Base-by-base conservation (phyloP, 2,329 filamentous ascomycete genomes). In the Fonsecaea pugnacius region DNA sequence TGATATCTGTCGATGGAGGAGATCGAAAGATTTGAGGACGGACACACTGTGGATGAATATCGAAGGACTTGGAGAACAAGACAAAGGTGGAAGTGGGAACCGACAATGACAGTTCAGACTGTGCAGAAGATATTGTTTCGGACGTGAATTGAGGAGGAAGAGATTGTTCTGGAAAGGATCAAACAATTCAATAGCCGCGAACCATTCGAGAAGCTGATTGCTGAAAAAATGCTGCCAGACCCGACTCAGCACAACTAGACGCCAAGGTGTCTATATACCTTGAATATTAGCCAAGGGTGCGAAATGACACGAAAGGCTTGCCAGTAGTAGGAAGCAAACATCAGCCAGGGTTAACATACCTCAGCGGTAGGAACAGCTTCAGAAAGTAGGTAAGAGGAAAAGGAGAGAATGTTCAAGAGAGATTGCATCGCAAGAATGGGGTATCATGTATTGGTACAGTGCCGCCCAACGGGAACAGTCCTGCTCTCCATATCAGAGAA, bases 371-470 rank as follows among this genome's bases (percentile, higher is more conserved):
- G 18, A 48, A 48, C 43, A 48, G 2, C 14, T 4, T 9, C 43
- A 14, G 27, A 30, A 1, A 14, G 43, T 16, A 12, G 21, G 2
- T 21, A 10, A 21, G 18, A 48, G 21, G 21, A 14, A 48, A 24
- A 24, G 18, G 10, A 27, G 43, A 8, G 16, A 48, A 48, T 1
- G 43, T 24, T 10, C 8, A n/a, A 30, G 35, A 27, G 30, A 6
- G n/a, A 27, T 33, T 40, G 57, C 27, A 36, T 9, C 10, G 43
- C 43, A 58, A 62, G 60, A 55, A 55, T 51, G 53, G 62, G 63
- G 63, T 65, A 65, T 62, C 58, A 54, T 66, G 52, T 62, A 60
- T 52, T 63, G 57, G 64, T 64, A 64, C 62, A 64, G 51, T 60
- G 30, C 40, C 27, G 58, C 35, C 51, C 48, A 35, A 38, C 46